Percentiles rank a stretch among this genome's conserved stretches.
phyloP scores from a whole-genome alignment of 768 basidiomycete species.

The Mycena latifolia region DNA sequence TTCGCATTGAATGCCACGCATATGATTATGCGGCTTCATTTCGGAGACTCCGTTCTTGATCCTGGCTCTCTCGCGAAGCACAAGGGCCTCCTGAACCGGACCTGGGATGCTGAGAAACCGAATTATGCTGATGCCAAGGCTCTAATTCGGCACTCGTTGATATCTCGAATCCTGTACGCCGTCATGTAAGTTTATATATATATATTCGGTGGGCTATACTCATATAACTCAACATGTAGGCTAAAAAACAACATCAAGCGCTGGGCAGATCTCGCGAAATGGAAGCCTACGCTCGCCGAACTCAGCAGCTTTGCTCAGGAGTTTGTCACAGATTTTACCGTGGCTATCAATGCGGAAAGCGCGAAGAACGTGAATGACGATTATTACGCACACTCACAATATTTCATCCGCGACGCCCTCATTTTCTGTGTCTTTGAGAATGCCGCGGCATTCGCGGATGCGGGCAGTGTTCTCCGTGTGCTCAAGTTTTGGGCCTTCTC shows the following conservation, averaged over 20 bases:
- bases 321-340: slow-evolving; percentile 9
- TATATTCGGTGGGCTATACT: no score
- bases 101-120: slow-evolving; percentile 43
- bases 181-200: neutral
- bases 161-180: slow-evolving; percentile 29
- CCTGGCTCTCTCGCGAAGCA: slow-evolving; percentile 41
- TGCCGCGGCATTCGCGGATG: neutral
- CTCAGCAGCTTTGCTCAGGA: slow-evolving; percentile 17
- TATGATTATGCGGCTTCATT: slow-evolving; percentile 41
- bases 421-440: slow-evolving; percentile 43
- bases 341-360: slow-evolving; percentile 1
- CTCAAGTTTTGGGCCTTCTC: slow-evolving; percentile 43
- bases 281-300: neutral
- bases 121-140: slow-evolving; percentile 42
- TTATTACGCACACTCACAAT: slow-evolving; percentile 35
- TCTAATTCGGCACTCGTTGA: slow-evolving; percentile 35
- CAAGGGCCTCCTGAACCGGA: slow-evolving; percentile 42
- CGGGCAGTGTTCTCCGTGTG: slow-evolving; percentile 37
- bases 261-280: no score
- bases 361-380: slow-evolving; percentile 18
- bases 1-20: slow-evolving; percentile 43
- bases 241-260: no score
- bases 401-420: slow-evolving; percentile 46
- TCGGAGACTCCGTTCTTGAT: slow-evolving; percentile 38
- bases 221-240: no score